These are phyloP conservation scores for Colletotrichum somersetense DNA, from an alignment of 2,329 filamentous ascomycete genomes.

Conservation along the genomic window DNA sequence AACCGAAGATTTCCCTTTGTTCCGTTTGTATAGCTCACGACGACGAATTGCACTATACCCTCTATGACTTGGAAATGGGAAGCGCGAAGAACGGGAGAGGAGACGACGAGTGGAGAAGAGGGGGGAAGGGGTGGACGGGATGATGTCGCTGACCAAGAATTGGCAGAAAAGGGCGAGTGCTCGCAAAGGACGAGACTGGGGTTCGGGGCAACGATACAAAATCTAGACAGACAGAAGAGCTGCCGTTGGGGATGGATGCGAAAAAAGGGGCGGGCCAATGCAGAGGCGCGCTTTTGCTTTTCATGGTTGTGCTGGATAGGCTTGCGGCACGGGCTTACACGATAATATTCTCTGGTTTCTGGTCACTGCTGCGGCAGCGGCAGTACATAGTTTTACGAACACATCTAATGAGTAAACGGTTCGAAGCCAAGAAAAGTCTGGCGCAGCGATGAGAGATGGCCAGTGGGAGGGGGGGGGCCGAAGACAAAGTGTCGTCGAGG, in stretches of 20 bases:
- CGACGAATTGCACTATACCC: constrained; percentile 41
- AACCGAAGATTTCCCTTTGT: constrained; percentile 38
- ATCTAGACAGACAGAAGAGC: constrained; percentile 35
- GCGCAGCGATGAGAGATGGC: neutral
- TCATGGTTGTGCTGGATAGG: constrained; percentile 30
- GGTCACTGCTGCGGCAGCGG: constrained; percentile 8
- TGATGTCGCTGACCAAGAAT: constrained; percentile 11
- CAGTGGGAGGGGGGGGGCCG: neutral
- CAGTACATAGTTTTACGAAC: constrained; percentile 35
- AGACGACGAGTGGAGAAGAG: neutral
- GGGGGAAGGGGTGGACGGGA: neutral
- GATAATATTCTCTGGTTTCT: constrained; percentile 26
- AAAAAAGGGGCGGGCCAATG: neutral
- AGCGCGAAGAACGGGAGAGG: constrained; percentile 8
- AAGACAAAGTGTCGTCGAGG: neutral
- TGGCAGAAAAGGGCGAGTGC: constrained; percentile 1
- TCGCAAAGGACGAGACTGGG: neutral
- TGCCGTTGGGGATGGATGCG: constrained; percentile 22
- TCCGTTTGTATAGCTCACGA: constrained; percentile 40
- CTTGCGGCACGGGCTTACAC: constrained; percentile 25
- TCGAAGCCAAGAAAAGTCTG: neutral
- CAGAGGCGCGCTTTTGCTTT: constrained; percentile 19
- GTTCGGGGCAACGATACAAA: constrained; percentile 20
- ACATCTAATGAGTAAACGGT: constrained; percentile 35
- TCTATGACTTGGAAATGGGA: constrained; percentile 35